These are phyloP conservation scores for Gillenia trifoliata DNA, from an alignment of 306 rosid genomes.

Conservation along the genomic window DNA sequence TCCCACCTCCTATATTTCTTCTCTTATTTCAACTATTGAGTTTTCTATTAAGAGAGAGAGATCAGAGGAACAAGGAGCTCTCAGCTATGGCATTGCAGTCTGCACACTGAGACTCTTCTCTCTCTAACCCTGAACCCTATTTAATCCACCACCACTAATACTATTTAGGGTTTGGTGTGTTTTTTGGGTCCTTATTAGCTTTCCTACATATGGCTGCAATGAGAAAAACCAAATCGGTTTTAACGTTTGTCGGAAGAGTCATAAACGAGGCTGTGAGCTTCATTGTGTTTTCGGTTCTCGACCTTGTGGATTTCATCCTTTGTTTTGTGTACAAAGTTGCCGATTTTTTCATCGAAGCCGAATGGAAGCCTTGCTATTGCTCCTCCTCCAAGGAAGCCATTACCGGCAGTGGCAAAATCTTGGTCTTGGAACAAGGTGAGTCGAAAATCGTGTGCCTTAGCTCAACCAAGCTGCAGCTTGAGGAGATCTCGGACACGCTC, in stretches of 20 bases:
- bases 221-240: conserved; percentile 32
- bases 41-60: conserved; percentile 1
- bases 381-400: conserved; percentile 66
- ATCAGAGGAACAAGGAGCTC: background rate
- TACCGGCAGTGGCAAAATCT: conserved; percentile 62
- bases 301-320: conserved; percentile 56
- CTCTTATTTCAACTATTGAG: background rate
- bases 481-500: conserved; percentile 86
- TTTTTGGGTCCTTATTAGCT: background rate
- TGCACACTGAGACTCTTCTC: background rate
- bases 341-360: conserved; percentile 68
- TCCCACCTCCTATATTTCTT: background rate
- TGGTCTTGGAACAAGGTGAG: conserved; percentile 76
- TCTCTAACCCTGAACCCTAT: background rate
- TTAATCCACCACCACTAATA: background rate
- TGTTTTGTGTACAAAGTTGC: conserved; percentile 62
- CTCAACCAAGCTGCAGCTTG: conserved; percentile 56
- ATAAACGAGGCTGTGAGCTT: conserved; percentile 68
- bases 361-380: conserved; percentile 81
- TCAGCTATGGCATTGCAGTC: background rate
- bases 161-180: background rate
- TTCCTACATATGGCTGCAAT: conserved; percentile 17
- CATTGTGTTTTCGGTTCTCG: conserved; percentile 49
- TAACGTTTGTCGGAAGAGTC: conserved; percentile 34
- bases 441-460: conserved; percentile 61